Conservation (phyloP, 306 rosid species). For the Mimosa pudica region DNA sequence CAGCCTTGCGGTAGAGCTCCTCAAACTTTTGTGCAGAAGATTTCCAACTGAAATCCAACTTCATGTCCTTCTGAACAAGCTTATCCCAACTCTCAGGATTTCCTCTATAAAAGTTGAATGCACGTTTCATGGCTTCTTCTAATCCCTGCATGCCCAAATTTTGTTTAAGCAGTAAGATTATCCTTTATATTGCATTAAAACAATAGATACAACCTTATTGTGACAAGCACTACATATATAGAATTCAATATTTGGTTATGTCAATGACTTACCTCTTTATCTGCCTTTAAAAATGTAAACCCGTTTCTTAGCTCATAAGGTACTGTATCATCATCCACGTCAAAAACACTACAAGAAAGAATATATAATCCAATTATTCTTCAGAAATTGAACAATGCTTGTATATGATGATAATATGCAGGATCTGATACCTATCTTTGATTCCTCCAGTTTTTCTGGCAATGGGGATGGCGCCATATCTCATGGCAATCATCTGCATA, state of each 20-base stretch:
- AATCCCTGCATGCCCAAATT: conserved; percentile 54
- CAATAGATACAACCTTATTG: neutral
- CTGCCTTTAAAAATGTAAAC: conserved; percentile 67
- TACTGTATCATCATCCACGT: conserved; percentile 70
- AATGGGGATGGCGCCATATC: conserved; percentile 87
- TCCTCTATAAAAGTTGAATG: conserved; percentile 50
- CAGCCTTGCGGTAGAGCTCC: conserved; percentile 66
- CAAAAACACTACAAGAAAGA: conserved; percentile 69
- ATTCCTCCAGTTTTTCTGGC: conserved; percentile 95
- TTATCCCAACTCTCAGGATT: conserved; percentile 66
- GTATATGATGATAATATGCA: conserved; percentile 3
- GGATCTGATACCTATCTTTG: conserved; percentile 72
- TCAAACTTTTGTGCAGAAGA: conserved; percentile 75
- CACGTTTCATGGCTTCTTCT: conserved; percentile 63
- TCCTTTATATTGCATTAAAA: neutral
- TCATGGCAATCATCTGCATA: conserved; percentile 93
- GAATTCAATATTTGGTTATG: conserved; percentile 15
- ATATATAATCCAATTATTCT: conserved; percentile 15
- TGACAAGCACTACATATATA: neutral
- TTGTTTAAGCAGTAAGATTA: neutral
- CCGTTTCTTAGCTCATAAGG: conserved; percentile 77
- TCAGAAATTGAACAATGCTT: conserved; percentile 12
- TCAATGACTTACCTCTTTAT: conserved; percentile 61
- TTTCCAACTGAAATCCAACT: conserved; percentile 88
- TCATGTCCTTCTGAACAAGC: conserved; percentile 85